Evolutionary conservation across 495 filamentous ascomycete genomes (phyloP).

Genomic region (Amniculicola lignicola): DNA sequence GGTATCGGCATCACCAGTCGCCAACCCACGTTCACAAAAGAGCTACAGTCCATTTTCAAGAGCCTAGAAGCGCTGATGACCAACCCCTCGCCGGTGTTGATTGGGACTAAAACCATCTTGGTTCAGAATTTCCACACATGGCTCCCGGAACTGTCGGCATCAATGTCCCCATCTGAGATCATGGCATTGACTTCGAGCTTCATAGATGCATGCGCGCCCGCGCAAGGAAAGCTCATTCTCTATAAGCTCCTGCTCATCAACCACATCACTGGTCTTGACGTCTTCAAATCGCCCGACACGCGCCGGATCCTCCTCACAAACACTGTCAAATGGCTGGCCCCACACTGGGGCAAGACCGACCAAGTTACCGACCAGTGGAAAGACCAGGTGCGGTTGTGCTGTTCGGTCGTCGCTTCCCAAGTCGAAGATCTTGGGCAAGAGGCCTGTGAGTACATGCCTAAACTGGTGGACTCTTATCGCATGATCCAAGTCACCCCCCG

Average conservation of each 20-base stretch:
- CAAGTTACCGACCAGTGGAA: constrained; percentile 80
- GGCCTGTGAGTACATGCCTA: constrained; percentile 82
- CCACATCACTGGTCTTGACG: constrained; percentile 73
- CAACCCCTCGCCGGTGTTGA: constrained; percentile 74
- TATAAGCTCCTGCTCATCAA: constrained; percentile 92
- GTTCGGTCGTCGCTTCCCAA: constrained; percentile 83
- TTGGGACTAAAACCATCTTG: constrained; percentile 91
- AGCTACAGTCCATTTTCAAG: constrained; percentile 84
- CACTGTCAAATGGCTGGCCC: constrained; percentile 85
- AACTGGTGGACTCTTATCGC: constrained; percentile 85
- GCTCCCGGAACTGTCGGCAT: constrained; percentile 79
- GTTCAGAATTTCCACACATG: constrained; percentile 97
- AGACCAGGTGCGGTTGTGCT: constrained; percentile 88
- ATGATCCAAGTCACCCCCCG: constrained; percentile 63
- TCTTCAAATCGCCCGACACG: constrained; percentile 75
- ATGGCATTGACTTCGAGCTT: constrained; percentile 88
- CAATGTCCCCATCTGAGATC: constrained; percentile 79
- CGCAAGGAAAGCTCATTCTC: constrained; percentile 89
- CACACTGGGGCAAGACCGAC: constrained; percentile 81
- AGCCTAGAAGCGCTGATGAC: constrained; percentile 84
- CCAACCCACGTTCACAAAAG: constrained; percentile 72
- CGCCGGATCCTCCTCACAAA: constrained; percentile 70
- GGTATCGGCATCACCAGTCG: constrained; percentile 82
- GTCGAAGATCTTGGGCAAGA: constrained; percentile 73
- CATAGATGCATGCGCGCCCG: constrained; percentile 81